A percentile compares a stretch with the other conserved stretches of the same genome.
These are phyloP conservation scores for Chytriomyces sp. DNA, from an alignment of 192 early-diverging fungal species.

Conservation along the genomic window DNA sequence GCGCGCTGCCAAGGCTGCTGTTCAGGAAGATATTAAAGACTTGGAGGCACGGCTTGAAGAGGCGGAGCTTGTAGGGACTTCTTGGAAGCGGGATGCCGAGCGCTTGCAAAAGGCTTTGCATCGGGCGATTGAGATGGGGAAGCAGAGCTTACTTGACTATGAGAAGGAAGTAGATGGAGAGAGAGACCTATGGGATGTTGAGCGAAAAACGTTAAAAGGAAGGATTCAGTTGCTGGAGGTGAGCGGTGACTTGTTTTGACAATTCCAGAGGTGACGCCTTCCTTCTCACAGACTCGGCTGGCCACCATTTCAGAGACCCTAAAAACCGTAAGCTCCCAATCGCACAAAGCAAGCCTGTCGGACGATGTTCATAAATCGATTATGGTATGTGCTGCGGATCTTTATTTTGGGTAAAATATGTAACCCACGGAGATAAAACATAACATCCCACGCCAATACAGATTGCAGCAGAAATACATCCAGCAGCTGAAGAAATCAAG, in stretches of 20 bases:
- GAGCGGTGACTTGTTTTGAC: not conserved
- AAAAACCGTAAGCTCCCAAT: not conserved
- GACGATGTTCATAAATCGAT: conserved; percentile 19
- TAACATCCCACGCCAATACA: no score
- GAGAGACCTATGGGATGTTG: conserved; percentile 13
- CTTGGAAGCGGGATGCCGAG: conserved; percentile 22
- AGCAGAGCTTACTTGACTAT: conserved; percentile 13
- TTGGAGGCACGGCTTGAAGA: conserved; percentile 29
- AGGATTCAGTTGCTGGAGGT: conserved; percentile 17
- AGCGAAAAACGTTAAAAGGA: not conserved
- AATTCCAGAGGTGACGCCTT: not conserved
- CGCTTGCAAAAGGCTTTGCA: conserved; percentile 19
- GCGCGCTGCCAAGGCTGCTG: not conserved
- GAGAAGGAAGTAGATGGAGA: conserved; percentile 26
- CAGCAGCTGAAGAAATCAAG: not conserved
- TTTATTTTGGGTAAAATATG: not conserved
- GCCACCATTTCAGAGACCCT: conserved; percentile 20
- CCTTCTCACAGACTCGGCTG: not conserved
- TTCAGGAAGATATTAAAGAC: conserved; percentile 28
- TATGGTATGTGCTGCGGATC: conserved; percentile 7
- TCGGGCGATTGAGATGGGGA: conserved; percentile 8
- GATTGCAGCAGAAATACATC: conserved; percentile 1
- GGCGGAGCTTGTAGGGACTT: not conserved
- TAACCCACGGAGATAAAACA: no score
- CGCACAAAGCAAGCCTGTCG: not conserved